Evolutionary conservation across 2,329 filamentous ascomycete species (phyloP).

Genomic region (Myriosclerotinia scirpicola): DNA sequence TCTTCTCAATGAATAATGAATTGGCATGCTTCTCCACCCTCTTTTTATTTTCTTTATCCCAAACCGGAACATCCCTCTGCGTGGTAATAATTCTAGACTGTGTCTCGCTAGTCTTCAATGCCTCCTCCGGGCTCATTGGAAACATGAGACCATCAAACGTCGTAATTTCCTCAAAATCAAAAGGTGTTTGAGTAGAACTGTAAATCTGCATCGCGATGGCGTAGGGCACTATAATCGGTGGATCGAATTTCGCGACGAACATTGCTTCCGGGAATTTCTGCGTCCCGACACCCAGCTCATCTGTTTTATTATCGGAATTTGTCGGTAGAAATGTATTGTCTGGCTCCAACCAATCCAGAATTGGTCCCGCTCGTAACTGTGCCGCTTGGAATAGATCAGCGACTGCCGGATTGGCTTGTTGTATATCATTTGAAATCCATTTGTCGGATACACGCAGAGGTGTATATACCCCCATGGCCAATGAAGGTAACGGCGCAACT

Average conservation of each 20-base stretch:
- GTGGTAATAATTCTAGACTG: slow-evolving; percentile 53
- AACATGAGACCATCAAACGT: slow-evolving; percentile 55
- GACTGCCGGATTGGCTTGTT: slow-evolving; percentile 54
- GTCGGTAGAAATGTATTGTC: slow-evolving; percentile 58
- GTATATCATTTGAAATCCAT: slow-evolving; percentile 70
- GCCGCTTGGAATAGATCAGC: slow-evolving; percentile 44
- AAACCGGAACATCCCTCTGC: slow-evolving; percentile 49
- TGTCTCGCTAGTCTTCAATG: slow-evolving; percentile 53
- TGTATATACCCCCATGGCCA: slow-evolving; percentile 45
- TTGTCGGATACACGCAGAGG: slow-evolving; percentile 69
- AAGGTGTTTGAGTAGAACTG: slow-evolving; percentile 56
- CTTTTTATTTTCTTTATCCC: slow-evolving; percentile 34
- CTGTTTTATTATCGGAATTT: slow-evolving; percentile 46
- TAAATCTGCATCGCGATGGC: slow-evolving; percentile 63
- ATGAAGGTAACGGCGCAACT: slow-evolving; percentile 52
- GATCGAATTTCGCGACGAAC: slow-evolving; percentile 73
- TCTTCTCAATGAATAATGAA: slow-evolving; percentile 68
- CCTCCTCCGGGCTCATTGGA: slow-evolving; percentile 47
- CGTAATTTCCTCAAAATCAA: slow-evolving; percentile 53
- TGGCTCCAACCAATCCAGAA: slow-evolving; percentile 73
- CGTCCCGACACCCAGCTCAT: slow-evolving; percentile 57
- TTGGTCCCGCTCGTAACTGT: slow-evolving; percentile 39
- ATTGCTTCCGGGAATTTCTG: slow-evolving; percentile 66
- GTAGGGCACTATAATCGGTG: slow-evolving; percentile 69
- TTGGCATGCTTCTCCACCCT: slow-evolving; percentile 50